Evolutionary conservation across 2,329 filamentous ascomycete genomes (phyloP), one percentile per base, ranked within the genome.

Genomic region (Epichloe uncinata): DNA sequence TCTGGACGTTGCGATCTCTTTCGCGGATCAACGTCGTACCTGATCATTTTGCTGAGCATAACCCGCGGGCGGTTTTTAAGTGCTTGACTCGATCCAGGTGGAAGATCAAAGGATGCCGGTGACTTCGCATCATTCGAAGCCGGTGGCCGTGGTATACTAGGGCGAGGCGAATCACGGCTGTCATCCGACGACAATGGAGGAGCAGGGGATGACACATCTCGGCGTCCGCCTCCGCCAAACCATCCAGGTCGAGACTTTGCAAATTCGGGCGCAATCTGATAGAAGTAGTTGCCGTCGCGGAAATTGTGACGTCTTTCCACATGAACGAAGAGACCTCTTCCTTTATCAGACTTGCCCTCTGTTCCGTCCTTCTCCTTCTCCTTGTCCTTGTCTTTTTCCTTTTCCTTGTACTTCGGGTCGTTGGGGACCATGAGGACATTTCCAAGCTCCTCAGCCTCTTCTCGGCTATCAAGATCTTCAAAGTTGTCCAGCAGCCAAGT

Each of bases 201-300:
- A 0, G 84, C 78, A 0, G 91, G 88, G 5, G 88, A 66, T 5
- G 75, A 75, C 26, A 63, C 55, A 36, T 78, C 76, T 42, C 66
- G 66, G 16, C 67, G 66, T 49, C 68, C 43, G 35, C 44, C 63
- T 62, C 76, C 70, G 65, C 49, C 71, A 65, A 81, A 76, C 78
- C 78, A 79, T 53, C 75, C 68, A 0, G 71, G 67, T 44, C 88
- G 82, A 12, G 81, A 74, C 55, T 86, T 84, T 36, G 89, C 81
- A 66, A 85, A 89, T 46, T 95, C 87, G 55, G 78, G 77, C 16
- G 81, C 80, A 56, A 98, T 85, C 58, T 95, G 89, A 61, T 96
- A 98, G 67, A 96, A 97, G 68, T 94, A 98, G 61, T 97, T 93
- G 0, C 93, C 93, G 57, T 98, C 93, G 20, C 91, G 81, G 70